Base-by-base conservation (phyloP, 2,329 filamentous ascomycete genomes). In the Ilyonectria sp. region DNA sequence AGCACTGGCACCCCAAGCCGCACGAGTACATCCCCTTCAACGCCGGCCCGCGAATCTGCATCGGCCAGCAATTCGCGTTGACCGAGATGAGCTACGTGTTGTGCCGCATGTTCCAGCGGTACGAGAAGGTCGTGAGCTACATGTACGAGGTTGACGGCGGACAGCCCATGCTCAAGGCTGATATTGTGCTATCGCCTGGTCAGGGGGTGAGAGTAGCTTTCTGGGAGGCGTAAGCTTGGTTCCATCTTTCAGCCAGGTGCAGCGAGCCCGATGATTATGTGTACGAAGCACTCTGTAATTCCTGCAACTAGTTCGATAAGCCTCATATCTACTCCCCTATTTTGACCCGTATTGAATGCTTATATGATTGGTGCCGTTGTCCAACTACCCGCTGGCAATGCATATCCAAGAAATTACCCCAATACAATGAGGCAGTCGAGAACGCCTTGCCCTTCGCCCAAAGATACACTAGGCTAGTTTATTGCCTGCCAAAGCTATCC, bases 11-110 rank as follows among this genome's bases (percentile, higher is more conserved):
- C 75, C 91, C 90, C 1, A 87, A 86, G 75, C 88, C 89, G 0
- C 93, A 91, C 89, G 87, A 91, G 69, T 94, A 92, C 77, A 86
- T 94, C 47, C 92, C 92, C 4, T 94, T 94, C 80, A 94, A 93
- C 77, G 91, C 91, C 11, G 92, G 92, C 1, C 90, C 92, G 49
- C 84, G 92, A 35, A 92, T 93, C 76, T 93, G 92, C 79, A 89
- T 94, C 66, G 92, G 92, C 2, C 92, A 95, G 84, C 92, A 95
- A 79, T 95, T 94, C 78, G 93, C 93, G 15, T 81, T 95, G 53
- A 94, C 92, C 0, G 92, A 95, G 83, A 93, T 93, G 83, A 83
- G 84, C 33, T 95, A 95, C 77, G 90, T 92, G 10, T 85, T 94
- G 67, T 90, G 91, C 31, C 84, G 93, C 50, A 76, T 95, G 71